phyloP scores from a whole-genome alignment of 106 monocot species.

The Platanthera guangdongensis region DNA sequence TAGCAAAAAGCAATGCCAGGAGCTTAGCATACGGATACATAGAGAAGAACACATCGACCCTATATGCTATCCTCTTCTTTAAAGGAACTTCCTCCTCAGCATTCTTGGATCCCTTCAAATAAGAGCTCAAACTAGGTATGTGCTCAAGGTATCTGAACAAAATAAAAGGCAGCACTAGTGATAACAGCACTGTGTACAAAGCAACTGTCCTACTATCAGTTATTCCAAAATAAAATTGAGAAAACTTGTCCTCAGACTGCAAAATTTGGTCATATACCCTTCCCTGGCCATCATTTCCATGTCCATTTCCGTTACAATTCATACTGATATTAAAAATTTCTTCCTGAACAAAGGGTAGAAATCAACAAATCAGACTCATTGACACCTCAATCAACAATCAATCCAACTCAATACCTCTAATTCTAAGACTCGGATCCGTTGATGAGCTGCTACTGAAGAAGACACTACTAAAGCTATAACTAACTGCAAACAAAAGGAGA shows the following conservation, averaged over 20 bases:
- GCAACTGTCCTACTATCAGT: constrained; percentile 33
- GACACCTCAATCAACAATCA: not conserved
- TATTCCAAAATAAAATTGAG: constrained; percentile 14
- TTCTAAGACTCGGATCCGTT: constrained; percentile 37
- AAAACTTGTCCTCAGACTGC: constrained; percentile 14
- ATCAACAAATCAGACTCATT: constrained; percentile 3
- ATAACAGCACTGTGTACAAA: constrained; percentile 36
- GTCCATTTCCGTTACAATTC: constrained; percentile 19
- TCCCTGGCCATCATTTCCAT: not conserved
- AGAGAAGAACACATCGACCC: constrained; percentile 88
- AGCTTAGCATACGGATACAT: constrained; percentile 90
- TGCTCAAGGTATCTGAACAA: constrained; percentile 45
- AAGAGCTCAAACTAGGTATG: constrained; percentile 29
- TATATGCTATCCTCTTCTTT: constrained; percentile 90
- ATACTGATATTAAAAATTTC: constrained; percentile 37
- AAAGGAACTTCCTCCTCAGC: constrained; percentile 67
- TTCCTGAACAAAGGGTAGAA: constrained; percentile 29
- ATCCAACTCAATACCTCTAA: constrained; percentile 35
- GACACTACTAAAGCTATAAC: constrained; percentile 21
- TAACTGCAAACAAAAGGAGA: constrained; percentile 39
- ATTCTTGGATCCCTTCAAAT: constrained; percentile 15
- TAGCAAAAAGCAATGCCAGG: constrained; percentile 79
- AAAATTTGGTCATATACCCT: constrained; percentile 1
- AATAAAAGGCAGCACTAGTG: constrained; percentile 44
- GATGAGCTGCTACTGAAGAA: constrained; percentile 32